Evolutionary conservation across 140 eudicot species (phyloP).

Genomic region (Flaveria floridana): DNA sequence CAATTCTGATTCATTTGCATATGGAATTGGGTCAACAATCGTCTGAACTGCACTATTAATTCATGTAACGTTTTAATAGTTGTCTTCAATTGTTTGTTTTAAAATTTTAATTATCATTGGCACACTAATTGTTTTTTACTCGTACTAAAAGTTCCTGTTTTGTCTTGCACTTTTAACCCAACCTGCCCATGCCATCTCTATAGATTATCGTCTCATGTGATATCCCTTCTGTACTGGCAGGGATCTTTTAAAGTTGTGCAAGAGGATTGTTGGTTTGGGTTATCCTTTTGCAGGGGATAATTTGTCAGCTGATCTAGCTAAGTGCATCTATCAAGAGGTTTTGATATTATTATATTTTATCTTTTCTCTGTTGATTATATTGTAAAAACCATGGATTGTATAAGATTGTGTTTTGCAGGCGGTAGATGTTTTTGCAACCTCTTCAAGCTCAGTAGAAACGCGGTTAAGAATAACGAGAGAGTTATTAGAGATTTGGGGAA

Average conservation of each 20-base stretch:
- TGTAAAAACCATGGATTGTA: constrained; percentile 12
- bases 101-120: too few species aligned
- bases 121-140: neutral
- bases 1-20: neutral
- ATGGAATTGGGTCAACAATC: neutral
- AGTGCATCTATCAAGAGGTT: constrained; percentile 67
- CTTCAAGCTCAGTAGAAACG: constrained; percentile 57
- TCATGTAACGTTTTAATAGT: neutral
- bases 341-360: neutral
- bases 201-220: constrained; percentile 6
- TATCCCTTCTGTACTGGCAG: constrained; percentile 29
- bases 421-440: constrained; percentile 78
- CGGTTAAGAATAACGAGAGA: constrained; percentile 56
- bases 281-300: constrained; percentile 36
- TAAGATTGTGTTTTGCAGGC: constrained; percentile 50
- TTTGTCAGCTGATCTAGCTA: constrained; percentile 38
- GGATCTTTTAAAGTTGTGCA: constrained; percentile 87
- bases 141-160: neutral
- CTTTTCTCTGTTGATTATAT: neutral
- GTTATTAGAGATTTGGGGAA: constrained; percentile 63
- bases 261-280: constrained; percentile 64
- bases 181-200: neutral
- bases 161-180: neutral
- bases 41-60: neutral
- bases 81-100: neutral